These are phyloP conservation scores for Mucor plumbeus DNA, from an alignment of 371 early-diverging fungal species.

Conservation along the genomic window DNA sequence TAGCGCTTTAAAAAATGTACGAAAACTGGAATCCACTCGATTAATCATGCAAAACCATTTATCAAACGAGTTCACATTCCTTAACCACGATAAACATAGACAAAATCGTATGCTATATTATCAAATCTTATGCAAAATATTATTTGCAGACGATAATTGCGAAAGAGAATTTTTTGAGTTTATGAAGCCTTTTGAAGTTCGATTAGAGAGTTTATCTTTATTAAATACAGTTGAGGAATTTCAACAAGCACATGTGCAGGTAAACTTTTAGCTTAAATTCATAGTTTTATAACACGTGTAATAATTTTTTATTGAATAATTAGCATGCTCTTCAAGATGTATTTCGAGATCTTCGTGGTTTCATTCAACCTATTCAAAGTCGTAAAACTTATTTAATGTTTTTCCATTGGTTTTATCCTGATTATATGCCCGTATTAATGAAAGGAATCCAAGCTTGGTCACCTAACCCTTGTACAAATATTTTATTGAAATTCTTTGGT, in stretches of 20 bases:
- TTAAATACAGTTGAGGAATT: conserved; percentile 46
- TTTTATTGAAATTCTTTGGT: conserved; percentile 73
- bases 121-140: conserved; percentile 73
- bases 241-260: conserved; percentile 46
- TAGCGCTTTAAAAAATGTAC: conserved; percentile 71
- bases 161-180: conserved; percentile 72
- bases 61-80: conserved; percentile 73
- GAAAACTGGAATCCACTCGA: conserved; percentile 74
- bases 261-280: conserved; percentile 8
- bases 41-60: conserved; percentile 76
- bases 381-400: conserved; percentile 67
- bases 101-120: conserved; percentile 78
- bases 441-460: conserved; percentile 69
- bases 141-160: conserved; percentile 72
- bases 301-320: neutral
- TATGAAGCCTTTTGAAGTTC: conserved; percentile 70
- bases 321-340: conserved; percentile 52
- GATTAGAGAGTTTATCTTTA: conserved; percentile 53
- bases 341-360: conserved; percentile 83
- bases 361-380: conserved; percentile 65
- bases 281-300: neutral
- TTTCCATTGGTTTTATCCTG: conserved; percentile 83
- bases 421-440: conserved; percentile 63
- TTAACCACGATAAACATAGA: conserved; percentile 50
- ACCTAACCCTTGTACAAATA: conserved; percentile 58